phyloP scores from a whole-genome alignment of 345 rosid species.

The Viola odorata region DNA sequence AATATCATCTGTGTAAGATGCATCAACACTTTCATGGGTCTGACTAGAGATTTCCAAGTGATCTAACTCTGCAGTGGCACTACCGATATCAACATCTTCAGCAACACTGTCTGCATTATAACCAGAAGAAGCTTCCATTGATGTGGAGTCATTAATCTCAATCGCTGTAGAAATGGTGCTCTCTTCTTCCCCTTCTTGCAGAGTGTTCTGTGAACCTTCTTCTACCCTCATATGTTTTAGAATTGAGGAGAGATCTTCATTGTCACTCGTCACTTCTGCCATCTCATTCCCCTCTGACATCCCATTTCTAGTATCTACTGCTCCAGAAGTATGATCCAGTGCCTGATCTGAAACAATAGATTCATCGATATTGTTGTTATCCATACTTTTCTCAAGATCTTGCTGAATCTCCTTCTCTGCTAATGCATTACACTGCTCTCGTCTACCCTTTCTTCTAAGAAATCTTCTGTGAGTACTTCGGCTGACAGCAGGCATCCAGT shows the following conservation, averaged over 20 bases:
- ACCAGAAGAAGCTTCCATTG: constrained; percentile 18
- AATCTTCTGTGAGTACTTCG: constrained; percentile 80
- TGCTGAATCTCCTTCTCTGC: constrained; percentile 54
- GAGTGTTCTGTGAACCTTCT: constrained; percentile 42
- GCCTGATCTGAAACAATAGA: constrained; percentile 15
- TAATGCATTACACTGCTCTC: constrained; percentile 43
- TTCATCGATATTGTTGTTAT: constrained; percentile 17
- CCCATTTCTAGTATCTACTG: constrained; percentile 17
- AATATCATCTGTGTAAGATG: constrained; percentile 54
- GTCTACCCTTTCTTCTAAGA: constrained; percentile 69
- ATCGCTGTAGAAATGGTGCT: constrained; percentile 16
- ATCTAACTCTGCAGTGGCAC: constrained; percentile 29
- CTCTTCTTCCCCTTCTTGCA: constrained; percentile 31
- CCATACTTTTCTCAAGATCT: constrained; percentile 36
- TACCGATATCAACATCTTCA: constrained; percentile 27
- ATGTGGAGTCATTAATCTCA: constrained; percentile 6
- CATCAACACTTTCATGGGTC: constrained; percentile 46
- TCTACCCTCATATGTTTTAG: constrained; percentile 68
- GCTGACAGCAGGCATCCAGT: constrained; percentile 92
- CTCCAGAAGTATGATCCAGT: constrained; percentile 20
- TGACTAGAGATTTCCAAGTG: constrained; percentile 47
- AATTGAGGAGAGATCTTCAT: constrained; percentile 40
- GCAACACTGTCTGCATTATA: constrained; percentile 18
- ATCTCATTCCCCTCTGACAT: constrained; percentile 29
- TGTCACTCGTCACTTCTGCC: constrained; percentile 18